These are phyloP conservation scores for Diaporthe sp. DNA, from an alignment of 2,329 filamentous ascomycete genomes.

Conservation along the genomic window DNA sequence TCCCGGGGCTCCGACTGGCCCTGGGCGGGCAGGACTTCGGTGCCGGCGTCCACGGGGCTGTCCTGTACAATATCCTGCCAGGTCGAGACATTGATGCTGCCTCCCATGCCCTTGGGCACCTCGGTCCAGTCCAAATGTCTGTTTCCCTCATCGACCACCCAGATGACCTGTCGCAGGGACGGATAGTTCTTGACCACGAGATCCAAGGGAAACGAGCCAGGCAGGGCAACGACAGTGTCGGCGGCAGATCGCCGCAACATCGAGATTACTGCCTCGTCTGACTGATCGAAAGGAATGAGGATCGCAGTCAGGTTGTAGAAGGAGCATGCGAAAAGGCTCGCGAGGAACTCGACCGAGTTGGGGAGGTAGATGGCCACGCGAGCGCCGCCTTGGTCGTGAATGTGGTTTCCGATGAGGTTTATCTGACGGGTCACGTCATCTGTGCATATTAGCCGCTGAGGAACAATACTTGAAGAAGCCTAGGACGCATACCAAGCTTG, in stretches of 20 bases:
- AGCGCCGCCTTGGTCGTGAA: conserved; percentile 78
- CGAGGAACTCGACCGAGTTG: conserved; percentile 91
- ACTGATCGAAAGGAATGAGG: conserved; percentile 85
- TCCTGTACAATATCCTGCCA: conserved; percentile 93
- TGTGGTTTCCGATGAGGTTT: conserved; percentile 84
- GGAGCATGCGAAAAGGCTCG: conserved; percentile 86
- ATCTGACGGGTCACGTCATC: conserved; percentile 87
- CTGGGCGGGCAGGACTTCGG: conserved; percentile 75
- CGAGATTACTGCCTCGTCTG: conserved; percentile 76
- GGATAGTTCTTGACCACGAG: conserved; percentile 77
- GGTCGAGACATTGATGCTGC: conserved; percentile 84
- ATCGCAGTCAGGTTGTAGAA: conserved; percentile 92
- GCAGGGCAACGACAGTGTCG: conserved; percentile 86
- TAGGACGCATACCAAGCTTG: conserved; percentile 64
- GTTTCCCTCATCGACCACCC: conserved; percentile 93
- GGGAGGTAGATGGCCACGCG: conserved; percentile 91
- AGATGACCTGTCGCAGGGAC: conserved; percentile 83
- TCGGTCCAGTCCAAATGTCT: conserved; percentile 97
- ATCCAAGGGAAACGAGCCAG: conserved; percentile 88
- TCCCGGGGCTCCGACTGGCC: conserved; percentile 67
- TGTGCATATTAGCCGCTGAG: conserved; percentile 48
- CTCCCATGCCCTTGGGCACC: conserved; percentile 81
- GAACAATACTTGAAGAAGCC: not conserved
- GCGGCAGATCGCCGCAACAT: conserved; percentile 81
- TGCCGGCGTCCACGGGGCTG: conserved; percentile 68